Evolutionary conservation across 2,329 filamentous ascomycete genomes (phyloP).

Genomic region (Paramyrothecium sp.): DNA sequence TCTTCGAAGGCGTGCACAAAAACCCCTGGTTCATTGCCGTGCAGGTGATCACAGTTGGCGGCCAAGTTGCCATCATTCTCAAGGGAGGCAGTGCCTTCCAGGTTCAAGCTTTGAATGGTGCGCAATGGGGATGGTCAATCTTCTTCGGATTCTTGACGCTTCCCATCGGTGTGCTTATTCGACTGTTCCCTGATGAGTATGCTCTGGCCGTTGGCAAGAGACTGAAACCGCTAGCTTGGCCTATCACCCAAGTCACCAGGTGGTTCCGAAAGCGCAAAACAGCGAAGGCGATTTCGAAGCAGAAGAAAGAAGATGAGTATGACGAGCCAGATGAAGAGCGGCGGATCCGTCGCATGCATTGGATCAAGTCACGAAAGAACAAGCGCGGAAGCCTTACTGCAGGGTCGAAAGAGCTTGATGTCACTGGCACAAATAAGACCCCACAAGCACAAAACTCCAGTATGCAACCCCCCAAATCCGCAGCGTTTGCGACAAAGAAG

Average conservation of each 20-base stretch:
- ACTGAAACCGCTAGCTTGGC: conserved; percentile 5
- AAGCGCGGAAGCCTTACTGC: not conserved
- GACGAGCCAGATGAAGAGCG: not conserved
- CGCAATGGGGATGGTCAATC: conserved; percentile 69
- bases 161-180: conserved; percentile 52
- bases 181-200: conserved; percentile 36
- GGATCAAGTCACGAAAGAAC: not conserved
- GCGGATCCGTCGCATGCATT: not conserved
- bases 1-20: conserved; percentile 72
- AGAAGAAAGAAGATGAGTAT: not conserved
- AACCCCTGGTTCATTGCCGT: conserved; percentile 78
- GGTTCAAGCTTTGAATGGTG: conserved; percentile 57
- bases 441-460: not conserved
- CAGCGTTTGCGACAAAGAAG: not conserved
- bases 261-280: conserved; percentile 15
- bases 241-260: conserved; percentile 19
- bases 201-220: conserved; percentile 13
- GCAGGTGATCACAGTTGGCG: conserved; percentile 63
- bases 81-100: conserved; percentile 68
- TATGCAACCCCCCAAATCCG: not conserved
- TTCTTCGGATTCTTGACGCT: conserved; percentile 66
- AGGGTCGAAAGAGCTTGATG: not conserved
- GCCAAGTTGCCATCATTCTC: conserved; percentile 71
- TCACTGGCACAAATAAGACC: too few relatives aligned
- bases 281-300: not conserved